Base-by-base conservation (phyloP, 148 eudicot genomes). In the Silene conica region DNA sequence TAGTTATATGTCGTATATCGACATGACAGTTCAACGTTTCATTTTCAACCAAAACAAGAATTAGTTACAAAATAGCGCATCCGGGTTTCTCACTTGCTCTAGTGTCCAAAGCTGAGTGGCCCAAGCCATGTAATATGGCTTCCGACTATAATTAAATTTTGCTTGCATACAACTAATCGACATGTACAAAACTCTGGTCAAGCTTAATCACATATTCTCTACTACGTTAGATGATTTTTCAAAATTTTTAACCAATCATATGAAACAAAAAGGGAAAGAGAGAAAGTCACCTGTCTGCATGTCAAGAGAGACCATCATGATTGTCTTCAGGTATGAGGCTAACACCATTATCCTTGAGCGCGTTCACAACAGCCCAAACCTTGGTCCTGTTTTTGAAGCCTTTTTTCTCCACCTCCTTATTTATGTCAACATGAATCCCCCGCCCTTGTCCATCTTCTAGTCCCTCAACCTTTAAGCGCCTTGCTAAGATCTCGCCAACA, bases 371-470 rank as follows among this genome's bases (percentile, higher is more conserved):
- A 38, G 83, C 89, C 89, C 85, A 83, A 1, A 86, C 79, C 80
- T 84, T 86, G 34, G 85, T 82, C 11, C 73, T 73, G 76, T 82
- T 88, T 81, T 82, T 75, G 34, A 90, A 79, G 9, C 92, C 92
- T 76, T 87, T 87, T 80, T 82, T 90, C 83, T 83, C 88, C 50
- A 90, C 79, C 76, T 88, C 96, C 76, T 88, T 87, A 54, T 83
- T 80, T 43, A 90, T 80, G 69, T 90, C 83, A 55, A 85, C 80
- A 76, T 63, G 67, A 63, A 63, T 63, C 20, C 67, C 67, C 28
- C 43, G 43, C 46, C 84, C 92, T 38, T 80, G 85, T 26, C 88
- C 91, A 52, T 80, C 76, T 56, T 87, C 89, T 19, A 88, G 86
- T 55, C 92, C 89, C 73, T 87, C 96, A 34, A 90, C 96, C 71